phyloP scores from a whole-genome alignment of 192 early-diverging fungal genomes.

The Tieghemiomyces parasiticus region DNA sequence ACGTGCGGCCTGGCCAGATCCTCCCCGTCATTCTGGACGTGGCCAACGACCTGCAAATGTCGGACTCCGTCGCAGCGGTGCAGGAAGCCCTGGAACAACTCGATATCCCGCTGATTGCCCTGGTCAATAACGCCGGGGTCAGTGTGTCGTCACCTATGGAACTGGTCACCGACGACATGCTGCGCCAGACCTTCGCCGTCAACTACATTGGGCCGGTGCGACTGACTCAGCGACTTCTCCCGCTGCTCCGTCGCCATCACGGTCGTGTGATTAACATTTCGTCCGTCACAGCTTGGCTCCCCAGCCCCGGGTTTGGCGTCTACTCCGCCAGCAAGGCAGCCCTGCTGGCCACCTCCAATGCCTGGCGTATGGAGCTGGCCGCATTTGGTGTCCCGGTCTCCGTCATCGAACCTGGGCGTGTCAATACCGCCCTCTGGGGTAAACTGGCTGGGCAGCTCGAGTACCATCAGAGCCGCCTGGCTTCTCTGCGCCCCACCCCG shows the following conservation, averaged over 20 bases:
- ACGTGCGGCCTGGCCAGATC: constrained; percentile 12
- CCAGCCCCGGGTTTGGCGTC: constrained; percentile 31
- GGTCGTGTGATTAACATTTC: constrained; percentile 34
- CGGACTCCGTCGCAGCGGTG: constrained; percentile 18
- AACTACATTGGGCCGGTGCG: constrained; percentile 32
- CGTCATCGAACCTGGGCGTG: constrained; percentile 26
- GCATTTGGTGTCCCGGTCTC: constrained; percentile 23
- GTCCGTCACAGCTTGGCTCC: constrained; percentile 31
- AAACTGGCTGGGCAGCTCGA: constrained; percentile 30
- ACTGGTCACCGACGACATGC: constrained; percentile 18
- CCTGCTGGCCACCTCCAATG: constrained; percentile 22
- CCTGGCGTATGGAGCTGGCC: constrained; percentile 30
- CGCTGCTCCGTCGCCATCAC: constrained; percentile 22
- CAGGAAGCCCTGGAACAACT: constrained; percentile 18
- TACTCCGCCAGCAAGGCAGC: constrained; percentile 37
- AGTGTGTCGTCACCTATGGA: constrained; percentile 30
- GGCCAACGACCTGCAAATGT: constrained; percentile 19
- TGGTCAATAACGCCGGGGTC: constrained; percentile 34
- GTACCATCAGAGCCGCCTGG: constrained; percentile 26
- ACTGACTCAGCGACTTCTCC: constrained; percentile 29
- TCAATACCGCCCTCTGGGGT: constrained; percentile 27
- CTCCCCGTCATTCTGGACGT: constrained; percentile 31
- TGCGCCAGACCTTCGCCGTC: constrained; percentile 25
- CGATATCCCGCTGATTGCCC: constrained; percentile 23
- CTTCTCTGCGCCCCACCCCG: neutral